phyloP scores from a whole-genome alignment of 2,329 filamentous ascomycete species.

The Zopfia rhizophila region DNA sequence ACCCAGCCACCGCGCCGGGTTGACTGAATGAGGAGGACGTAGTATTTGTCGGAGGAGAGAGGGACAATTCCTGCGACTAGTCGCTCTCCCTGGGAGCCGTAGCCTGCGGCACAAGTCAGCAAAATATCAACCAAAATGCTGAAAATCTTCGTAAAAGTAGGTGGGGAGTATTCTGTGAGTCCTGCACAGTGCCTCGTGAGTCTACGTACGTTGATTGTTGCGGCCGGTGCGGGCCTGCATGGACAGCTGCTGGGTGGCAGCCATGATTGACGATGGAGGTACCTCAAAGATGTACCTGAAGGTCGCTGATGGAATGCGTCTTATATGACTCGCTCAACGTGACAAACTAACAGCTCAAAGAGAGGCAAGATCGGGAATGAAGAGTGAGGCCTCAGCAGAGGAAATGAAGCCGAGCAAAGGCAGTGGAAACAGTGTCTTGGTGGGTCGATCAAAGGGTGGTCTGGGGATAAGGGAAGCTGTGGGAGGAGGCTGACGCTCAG shows the following conservation, averaged over 20 bases:
- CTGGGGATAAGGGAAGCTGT: slow-evolving; percentile 39
- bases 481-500: slow-evolving; percentile 51
- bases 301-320: slow-evolving; percentile 4
- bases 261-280: slow-evolving; percentile 51
- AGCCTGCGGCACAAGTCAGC: slow-evolving; percentile 69
- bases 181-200: slow-evolving; percentile 28
- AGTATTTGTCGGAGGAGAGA: slow-evolving; percentile 83
- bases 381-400: slow-evolving; percentile 33
- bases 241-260: slow-evolving; percentile 56
- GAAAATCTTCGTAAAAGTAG: slow-evolving; percentile 3
- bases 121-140: slow-evolving; percentile 4
- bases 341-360: slow-evolving; percentile 14
- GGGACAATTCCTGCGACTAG: slow-evolving; percentile 95
- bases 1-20: slow-evolving; percentile 94
- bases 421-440: slow-evolving; percentile 9
- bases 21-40: slow-evolving; percentile 93
- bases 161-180: slow-evolving; percentile 24
- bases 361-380: slow-evolving; percentile 27
- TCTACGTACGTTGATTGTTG: slow-evolving; percentile 80
- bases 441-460: background rate
- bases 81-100: slow-evolving; percentile 90
- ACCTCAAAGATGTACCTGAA: slow-evolving; percentile 17
- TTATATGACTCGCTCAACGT: slow-evolving; percentile 25
- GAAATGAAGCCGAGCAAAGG: slow-evolving; percentile 38
- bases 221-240: slow-evolving; percentile 78